Evolutionary conservation across 2,329 filamentous ascomycete species (phyloP).

Genomic region (Metarhizium humberi): DNA sequence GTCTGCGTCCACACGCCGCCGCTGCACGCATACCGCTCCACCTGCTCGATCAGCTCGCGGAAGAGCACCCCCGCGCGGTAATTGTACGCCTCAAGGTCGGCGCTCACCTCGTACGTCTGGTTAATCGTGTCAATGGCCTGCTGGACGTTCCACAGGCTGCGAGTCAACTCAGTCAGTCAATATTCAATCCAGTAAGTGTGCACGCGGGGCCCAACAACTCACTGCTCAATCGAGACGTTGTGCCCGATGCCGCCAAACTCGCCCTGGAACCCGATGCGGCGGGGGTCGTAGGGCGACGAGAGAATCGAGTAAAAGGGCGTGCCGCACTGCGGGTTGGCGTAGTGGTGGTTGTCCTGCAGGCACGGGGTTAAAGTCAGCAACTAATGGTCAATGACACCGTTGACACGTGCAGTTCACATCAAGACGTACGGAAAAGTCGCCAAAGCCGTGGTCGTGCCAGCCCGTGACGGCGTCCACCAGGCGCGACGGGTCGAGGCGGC

Average conservation of each 20-base stretch:
- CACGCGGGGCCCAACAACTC: constrained; percentile 12
- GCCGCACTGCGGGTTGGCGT: constrained; percentile 62
- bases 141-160: constrained; percentile 55
- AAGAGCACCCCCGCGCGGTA: constrained; percentile 53
- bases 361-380: too few relatives aligned
- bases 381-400: too few relatives aligned
- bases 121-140: constrained; percentile 50
- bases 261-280: constrained; percentile 58
- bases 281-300: constrained; percentile 46
- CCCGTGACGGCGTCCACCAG: constrained; percentile 55
- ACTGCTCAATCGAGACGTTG: constrained; percentile 54
- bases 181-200: background rate
- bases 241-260: constrained; percentile 64
- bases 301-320: constrained; percentile 55
- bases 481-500: constrained; percentile 50
- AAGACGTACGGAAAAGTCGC: constrained; percentile 42
- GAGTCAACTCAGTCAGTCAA: background rate
- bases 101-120: constrained; percentile 58
- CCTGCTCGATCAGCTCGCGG: constrained; percentile 51
- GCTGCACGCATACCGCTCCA: constrained; percentile 52
- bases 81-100: constrained; percentile 52
- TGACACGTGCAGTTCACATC: too few relatives aligned
- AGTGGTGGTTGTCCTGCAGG: constrained; percentile 57
- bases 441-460: constrained; percentile 59
- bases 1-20: constrained; percentile 67